Evolutionary conservation across 306 rosid species (phyloP).

Genomic region (Fagus crenata): DNA sequence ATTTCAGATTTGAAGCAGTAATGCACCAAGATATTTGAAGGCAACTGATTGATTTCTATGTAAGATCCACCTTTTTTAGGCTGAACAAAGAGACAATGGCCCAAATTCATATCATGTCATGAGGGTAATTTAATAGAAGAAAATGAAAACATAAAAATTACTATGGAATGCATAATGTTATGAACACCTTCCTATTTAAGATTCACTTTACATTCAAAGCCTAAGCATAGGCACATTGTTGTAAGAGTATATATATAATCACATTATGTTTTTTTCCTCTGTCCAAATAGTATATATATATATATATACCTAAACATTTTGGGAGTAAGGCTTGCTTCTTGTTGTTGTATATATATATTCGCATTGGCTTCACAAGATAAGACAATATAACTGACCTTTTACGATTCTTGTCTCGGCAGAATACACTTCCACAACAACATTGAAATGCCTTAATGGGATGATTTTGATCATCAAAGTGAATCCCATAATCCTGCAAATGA

Average conservation of each 20-base stretch:
- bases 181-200: not conserved
- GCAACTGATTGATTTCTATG: not conserved
- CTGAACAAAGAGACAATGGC: not conserved
- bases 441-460: slow-evolving; percentile 82
- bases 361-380: not conserved
- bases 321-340: too few relatives aligned
- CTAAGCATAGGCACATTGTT: not conserved
- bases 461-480: slow-evolving; percentile 69
- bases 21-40: not conserved
- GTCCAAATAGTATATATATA: too few relatives aligned
- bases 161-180: not conserved
- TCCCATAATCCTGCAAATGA: slow-evolving; percentile 75
- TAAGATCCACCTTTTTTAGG: not conserved
- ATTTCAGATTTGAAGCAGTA: not conserved
- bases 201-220: not conserved
- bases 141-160: not conserved
- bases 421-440: slow-evolving; percentile 69
- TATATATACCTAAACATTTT: too few relatives aligned
- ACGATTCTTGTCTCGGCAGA: slow-evolving; percentile 51
- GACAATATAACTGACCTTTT: slow-evolving; percentile 47
- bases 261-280: too few relatives aligned
- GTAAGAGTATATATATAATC: not conserved
- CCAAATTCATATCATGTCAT: not conserved
- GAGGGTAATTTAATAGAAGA: not conserved
- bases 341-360: not conserved